These are phyloP conservation scores for Inga leiocalycina DNA, from an alignment of 306 rosid species.

Conservation along the genomic window DNA sequence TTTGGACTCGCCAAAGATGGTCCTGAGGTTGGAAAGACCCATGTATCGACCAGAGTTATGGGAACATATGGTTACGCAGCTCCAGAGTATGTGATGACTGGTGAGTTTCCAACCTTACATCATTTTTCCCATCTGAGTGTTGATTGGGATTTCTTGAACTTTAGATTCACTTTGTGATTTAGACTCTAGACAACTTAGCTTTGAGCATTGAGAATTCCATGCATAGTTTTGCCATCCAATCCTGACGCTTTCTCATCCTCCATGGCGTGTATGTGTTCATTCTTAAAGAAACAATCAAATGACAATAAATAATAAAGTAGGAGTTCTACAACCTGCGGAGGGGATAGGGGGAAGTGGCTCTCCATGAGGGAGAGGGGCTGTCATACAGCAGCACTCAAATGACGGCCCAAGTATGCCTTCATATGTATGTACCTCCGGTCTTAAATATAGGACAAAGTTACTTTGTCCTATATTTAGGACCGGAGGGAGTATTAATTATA, in stretches of 20 bases:
- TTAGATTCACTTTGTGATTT: not conserved
- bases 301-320: not conserved
- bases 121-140: constrained; percentile 4
- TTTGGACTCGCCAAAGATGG: constrained; percentile 99
- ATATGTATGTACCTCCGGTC: too few species aligned
- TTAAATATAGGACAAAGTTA: too few species aligned
- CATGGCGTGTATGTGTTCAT: not conserved
- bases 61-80: constrained; percentile 99
- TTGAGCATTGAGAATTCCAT: not conserved
- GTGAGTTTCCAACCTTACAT: constrained; percentile 55
- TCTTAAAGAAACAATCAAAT: constrained; percentile 12
- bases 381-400: not conserved
- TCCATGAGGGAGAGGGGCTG: not conserved
- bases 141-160: constrained; percentile 20
- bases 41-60: constrained; percentile 95
- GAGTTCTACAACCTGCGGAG: not conserved
- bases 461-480: too few species aligned
- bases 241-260: not conserved
- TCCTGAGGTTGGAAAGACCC: constrained; percentile 93
- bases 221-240: not conserved
- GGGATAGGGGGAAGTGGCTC: not conserved
- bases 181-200: not conserved
- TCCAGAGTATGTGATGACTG: constrained; percentile 98
- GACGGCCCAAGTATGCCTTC: not conserved
- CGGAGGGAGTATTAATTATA: constrained; percentile 12